These are phyloP conservation scores for Aegilops longissima DNA, from an alignment of 176 grass and related monocot genomes.

Conservation along the genomic window DNA sequence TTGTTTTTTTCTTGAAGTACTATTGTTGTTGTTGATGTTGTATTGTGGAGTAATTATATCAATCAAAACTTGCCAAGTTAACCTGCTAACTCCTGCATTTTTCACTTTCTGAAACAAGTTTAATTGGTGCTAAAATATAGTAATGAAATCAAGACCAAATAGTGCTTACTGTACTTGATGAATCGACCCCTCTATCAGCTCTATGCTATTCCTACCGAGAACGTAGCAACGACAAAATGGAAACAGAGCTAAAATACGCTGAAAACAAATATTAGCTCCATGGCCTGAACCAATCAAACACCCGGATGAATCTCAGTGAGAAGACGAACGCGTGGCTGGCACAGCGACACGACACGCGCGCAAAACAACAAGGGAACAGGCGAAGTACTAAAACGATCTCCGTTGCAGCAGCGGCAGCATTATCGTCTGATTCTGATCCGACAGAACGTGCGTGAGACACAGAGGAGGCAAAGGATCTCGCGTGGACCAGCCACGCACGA, in stretches of 20 bases:
- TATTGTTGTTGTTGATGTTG: no score
- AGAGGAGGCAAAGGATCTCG: not conserved
- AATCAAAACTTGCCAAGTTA: not conserved
- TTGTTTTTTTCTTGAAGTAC: not conserved
- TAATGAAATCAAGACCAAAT: not conserved
- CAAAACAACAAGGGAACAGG: not conserved
- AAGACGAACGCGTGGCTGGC: not conserved
- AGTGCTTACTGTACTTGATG: no score
- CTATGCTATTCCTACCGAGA: not conserved
- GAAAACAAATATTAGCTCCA: not conserved
- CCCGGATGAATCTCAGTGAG: not conserved
- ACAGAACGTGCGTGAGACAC: not conserved
- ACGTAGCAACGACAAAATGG: not conserved
- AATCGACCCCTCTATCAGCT: not conserved
- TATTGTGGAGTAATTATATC: no score
- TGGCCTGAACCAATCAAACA: slow-evolving; percentile 13
- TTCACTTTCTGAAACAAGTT: no score
- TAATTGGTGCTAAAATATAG: not conserved
- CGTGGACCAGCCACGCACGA: not conserved
- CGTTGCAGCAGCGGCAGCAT: not conserved
- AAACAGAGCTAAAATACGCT: not conserved
- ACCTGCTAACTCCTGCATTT: not conserved
- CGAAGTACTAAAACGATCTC: not conserved
- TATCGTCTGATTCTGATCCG: slow-evolving; percentile 5
- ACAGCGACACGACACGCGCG: not conserved